Percentiles rank a stretch among this genome's conserved stretches.
Evolutionary conservation across 345 rosid species (phyloP).

Genomic region (Salix udensis): DNA sequence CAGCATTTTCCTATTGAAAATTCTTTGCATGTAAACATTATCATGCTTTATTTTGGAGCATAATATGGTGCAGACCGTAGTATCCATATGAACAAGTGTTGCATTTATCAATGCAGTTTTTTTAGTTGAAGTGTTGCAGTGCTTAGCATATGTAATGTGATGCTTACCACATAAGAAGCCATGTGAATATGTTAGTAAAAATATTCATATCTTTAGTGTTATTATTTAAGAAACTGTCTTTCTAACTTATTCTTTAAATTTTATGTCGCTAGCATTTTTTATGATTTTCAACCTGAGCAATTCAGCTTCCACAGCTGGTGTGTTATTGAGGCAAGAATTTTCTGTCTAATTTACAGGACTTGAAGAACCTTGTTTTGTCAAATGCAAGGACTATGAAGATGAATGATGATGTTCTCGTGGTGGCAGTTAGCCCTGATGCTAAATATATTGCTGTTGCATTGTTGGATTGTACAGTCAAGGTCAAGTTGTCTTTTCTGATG

Average conservation of each 20-base stretch:
- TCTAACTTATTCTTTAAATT: too few relatives aligned
- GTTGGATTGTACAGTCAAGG: slow-evolving; percentile 94
- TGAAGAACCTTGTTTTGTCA: slow-evolving; percentile 58
- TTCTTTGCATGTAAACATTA: not conserved
- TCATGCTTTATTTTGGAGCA: not conserved
- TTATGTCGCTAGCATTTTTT: not conserved
- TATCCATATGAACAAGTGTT: too few relatives aligned
- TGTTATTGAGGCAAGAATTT: slow-evolving; percentile 8
- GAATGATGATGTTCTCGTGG: slow-evolving; percentile 88
- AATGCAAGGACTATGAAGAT: slow-evolving; percentile 77
- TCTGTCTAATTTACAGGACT: slow-evolving; percentile 48
- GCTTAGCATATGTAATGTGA: too few relatives aligned
- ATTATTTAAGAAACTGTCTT: too few relatives aligned
- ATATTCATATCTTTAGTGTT: too few relatives aligned
- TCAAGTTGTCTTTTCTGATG: slow-evolving; percentile 19
- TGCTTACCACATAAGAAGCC: too few relatives aligned
- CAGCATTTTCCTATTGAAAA: not conserved
- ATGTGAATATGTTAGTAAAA: too few relatives aligned
- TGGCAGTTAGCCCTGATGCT: slow-evolving; percentile 84
- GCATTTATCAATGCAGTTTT: too few relatives aligned
- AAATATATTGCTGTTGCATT: slow-evolving; percentile 90
- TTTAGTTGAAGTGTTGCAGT: too few relatives aligned
- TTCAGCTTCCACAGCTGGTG: not conserved
- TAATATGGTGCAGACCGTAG: not conserved
- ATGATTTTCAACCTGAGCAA: not conserved